Evolutionary conservation across 768 basidiomycete genomes (phyloP), one percentile per base, ranked within the genome.

Genomic region (Pluteus cervinus): DNA sequence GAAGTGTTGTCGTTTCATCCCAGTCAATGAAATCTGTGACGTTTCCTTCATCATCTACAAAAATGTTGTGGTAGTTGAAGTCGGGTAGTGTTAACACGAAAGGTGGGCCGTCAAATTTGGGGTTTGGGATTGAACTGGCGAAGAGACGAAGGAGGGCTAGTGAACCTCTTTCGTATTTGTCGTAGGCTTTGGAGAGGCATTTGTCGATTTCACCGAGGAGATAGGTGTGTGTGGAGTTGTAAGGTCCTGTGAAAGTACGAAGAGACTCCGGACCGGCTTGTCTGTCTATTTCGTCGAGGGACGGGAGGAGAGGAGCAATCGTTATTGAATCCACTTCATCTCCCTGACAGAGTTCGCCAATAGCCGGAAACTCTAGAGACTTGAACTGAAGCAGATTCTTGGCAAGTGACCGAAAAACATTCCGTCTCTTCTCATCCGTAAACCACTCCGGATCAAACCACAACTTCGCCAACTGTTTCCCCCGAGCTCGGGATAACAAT

Each of bases 21-120:
- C 54, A 57, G 36, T 57, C 56, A 20, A 54, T 54, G 29, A 57
- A 30, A 29, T 49, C 50, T 14, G 50, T 52, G 17, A 54, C 38
- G 25, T 34, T 46, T 21, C 49, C 51, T 7, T 53, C 43, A 12
- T 46, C 46, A 39, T 53, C 48, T 16, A 52, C 49, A 18, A 55
- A 44, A 26, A 56, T 40, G 28, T 56, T 57, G 42, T 57, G 56
- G 37, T 39, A 48, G 42, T 47, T 37, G 29, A 48, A 51, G 35
- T 56, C 51, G 7, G 56, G 52, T 17, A 44, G 46, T 15, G 45
- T 46, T 29, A 57, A 43, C 21, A 43, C 41, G 37, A 54, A 57
- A 9, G 50, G 54, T 17, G 50, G 45, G 18, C 48, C 52, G n/a
- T 52, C 51, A 30, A 50, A 40, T n/a, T 44, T 37, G 7, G 18